Evolutionary conservation across 1,284 basidiomycete genomes (phyloP), one percentile per base, ranked within the genome.

Genomic region (Tylopilus sp.): DNA sequence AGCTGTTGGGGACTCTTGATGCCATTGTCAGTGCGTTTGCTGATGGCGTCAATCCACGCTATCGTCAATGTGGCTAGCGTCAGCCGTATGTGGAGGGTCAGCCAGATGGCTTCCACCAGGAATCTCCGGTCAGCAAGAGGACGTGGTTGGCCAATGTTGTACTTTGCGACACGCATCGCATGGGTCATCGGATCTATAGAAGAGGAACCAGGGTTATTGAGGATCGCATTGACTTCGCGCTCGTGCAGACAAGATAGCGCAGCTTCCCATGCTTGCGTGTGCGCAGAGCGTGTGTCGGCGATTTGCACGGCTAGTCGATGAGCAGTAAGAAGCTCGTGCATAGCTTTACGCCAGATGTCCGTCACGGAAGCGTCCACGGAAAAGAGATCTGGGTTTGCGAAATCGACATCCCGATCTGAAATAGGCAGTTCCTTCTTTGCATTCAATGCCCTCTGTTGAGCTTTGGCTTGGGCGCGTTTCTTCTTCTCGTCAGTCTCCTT

Each of bases 61-160:
- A 63, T 67, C 7, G 75, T 77, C 56, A 85, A 66, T 33, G 79
- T 73, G 10, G 74, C 81, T 33, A 86, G 69, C 1, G 72, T 66
- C 57, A 85, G 77, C 1, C 86, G 82, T 18, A 87, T 76, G 7
- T 83, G 77, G 51, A 88, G 72, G 6, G 82, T 80, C 12, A 79
- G 58, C 79, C 83, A 82, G 62, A 86, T 79, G 0, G 84, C 82
- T 68, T 87, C 85, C 12, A 85, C 80, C 29, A 80, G 67, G 71
- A 83, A 86, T 47, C 84, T 79, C 6, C 79, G 76, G 67, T 86
- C 84, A 0, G 84, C 83, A 8, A 79, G 77, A n/a, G 85, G 86
- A 22, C 79, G 83, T 0, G 81, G 81, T 53, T 83, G 82, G 0
- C 86, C 84, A 4, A 87, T 78, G 53, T 79, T 76, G 54, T 79